These are phyloP conservation scores for Wallacemonas sp. DNA, from an alignment of 208 protist genomes.

Conservation along the genomic window DNA sequence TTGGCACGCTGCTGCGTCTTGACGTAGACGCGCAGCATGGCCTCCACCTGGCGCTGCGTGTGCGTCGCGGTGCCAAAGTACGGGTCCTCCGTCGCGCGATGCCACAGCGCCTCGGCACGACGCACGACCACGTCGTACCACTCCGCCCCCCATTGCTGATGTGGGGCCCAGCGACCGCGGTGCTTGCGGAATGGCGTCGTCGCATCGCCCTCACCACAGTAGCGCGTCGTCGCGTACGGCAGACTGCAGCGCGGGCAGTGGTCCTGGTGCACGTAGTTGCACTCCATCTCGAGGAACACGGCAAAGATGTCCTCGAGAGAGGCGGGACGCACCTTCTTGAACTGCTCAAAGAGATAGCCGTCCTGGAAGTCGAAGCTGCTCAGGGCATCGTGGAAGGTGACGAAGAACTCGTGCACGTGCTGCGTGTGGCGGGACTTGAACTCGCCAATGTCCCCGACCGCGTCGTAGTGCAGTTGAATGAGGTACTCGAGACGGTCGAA, in stretches of 20 bases:
- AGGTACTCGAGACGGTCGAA: conserved; percentile 78
- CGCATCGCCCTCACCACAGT: conserved; percentile 83
- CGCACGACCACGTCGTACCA: conserved; percentile 87
- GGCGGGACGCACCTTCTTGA: conserved; percentile 56
- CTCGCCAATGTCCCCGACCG: conserved; percentile 82
- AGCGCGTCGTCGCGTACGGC: conserved; percentile 77
- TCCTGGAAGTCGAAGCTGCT: conserved; percentile 89
- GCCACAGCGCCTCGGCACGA: conserved; percentile 89
- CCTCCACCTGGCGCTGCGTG: conserved; percentile 86
- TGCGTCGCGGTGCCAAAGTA: conserved; percentile 78
- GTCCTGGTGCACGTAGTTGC: conserved; percentile 81
- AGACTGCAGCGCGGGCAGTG: conserved; percentile 90
- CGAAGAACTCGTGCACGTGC: conserved; percentile 89
- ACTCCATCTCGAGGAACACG: conserved; percentile 92
- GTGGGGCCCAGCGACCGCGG: conserved; percentile 83
- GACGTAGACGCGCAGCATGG: conserved; percentile 73
- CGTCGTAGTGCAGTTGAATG: conserved; percentile 85
- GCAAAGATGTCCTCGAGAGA: conserved; percentile 81
- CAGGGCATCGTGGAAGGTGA: conserved; percentile 85
- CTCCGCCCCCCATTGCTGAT: conserved; percentile 84
- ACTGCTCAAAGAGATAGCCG: conserved; percentile 65
- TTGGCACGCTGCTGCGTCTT: conserved; percentile 80
- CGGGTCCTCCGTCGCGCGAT: conserved; percentile 85
- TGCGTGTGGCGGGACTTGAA: conserved; percentile 82
- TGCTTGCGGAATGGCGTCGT: conserved; percentile 84